Evolutionary conservation across 805 yeast genomes (phyloP), one percentile per base, ranked within the genome.

Genomic region (Suhomyces xylopsoci): DNA sequence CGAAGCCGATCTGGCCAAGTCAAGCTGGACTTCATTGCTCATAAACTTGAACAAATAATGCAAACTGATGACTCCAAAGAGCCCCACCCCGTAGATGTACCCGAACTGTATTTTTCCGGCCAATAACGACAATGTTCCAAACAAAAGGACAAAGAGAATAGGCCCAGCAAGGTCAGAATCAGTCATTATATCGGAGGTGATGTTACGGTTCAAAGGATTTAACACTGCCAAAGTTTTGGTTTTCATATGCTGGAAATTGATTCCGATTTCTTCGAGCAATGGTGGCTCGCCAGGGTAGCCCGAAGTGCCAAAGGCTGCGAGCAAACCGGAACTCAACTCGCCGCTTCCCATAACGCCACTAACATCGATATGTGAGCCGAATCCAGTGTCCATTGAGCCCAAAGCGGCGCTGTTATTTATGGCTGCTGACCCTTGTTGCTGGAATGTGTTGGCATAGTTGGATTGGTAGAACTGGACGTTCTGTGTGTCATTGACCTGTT

Each of bases 211-310:
- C 45, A 83, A 78, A 12, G 97, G 96, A 60, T 88, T 87, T 66
- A 94, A 78, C 9, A 92, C 98, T 1, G 93, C 89, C 63, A 83
- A 69, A 0, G 98, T 94, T 75, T 90, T 94, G 34, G 82, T 78
- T 61, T 85, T 82, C 58, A 94, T 93, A 64, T 93, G 97, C 41
- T 79, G 80, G 63, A 94, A 94, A 68, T 94, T 92, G 64, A 94
- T 89, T 2, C 98, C 99, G 24, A 94, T 70, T 65, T 94, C 99
- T 66, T 94, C 96, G 49, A 94, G 74, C 45, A 94, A 74, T 2
- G 97, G 91, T 0, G 96, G 92, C 68, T 94, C 99, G n/a, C 91
- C 93, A 0, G 97, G 85, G 64, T 94, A 94, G 0, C 99, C 99
- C 0, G 87, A 78, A 0, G 97, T 88, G 1, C 97, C 89, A 62